These are phyloP conservation scores for Exutisphaerella laricina DNA, from an alignment of 2,329 filamentous ascomycete species.

Conservation along the genomic window DNA sequence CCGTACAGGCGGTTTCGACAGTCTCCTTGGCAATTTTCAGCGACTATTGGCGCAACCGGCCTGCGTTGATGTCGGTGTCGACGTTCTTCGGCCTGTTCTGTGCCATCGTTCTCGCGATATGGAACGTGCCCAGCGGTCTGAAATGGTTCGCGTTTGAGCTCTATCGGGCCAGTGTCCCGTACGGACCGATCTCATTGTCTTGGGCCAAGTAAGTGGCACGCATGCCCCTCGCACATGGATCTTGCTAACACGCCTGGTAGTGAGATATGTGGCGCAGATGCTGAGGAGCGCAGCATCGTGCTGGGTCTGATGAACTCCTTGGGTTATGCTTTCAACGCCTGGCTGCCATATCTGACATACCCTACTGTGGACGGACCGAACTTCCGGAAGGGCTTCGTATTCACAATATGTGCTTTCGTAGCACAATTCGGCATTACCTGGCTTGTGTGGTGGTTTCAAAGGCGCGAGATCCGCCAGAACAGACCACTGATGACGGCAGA, in stretches of 20 bases:
- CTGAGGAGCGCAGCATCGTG: slow-evolving; percentile 63
- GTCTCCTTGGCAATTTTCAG: slow-evolving; percentile 50
- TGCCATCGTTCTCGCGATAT: slow-evolving; percentile 30
- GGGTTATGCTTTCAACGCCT: slow-evolving; percentile 64
- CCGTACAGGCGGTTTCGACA: slow-evolving; percentile 54
- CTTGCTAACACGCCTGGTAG: slow-evolving; percentile 11
- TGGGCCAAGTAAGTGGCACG: slow-evolving; percentile 41
- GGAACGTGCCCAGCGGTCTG: slow-evolving; percentile 28
- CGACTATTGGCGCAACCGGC: slow-evolving; percentile 20
- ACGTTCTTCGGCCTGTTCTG: slow-evolving; percentile 22
- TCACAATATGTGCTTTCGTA: slow-evolving; percentile 18
- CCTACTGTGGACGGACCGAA: slow-evolving; percentile 19
- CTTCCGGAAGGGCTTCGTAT: slow-evolving; percentile 26
- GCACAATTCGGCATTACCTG: slow-evolving; percentile 23
- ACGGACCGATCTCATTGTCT: slow-evolving; percentile 33
- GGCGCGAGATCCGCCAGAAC: slow-evolving; percentile 18
- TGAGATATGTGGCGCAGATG: slow-evolving; percentile 51
- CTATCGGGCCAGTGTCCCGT: slow-evolving; percentile 29
- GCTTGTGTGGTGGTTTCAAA: slow-evolving; percentile 21
- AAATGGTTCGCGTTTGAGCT: slow-evolving; percentile 34
- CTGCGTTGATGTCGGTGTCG: slow-evolving; percentile 20
- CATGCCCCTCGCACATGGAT: neutral
- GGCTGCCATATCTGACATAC: slow-evolving; percentile 52
- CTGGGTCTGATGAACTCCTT: slow-evolving; percentile 63
- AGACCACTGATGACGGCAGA: slow-evolving; percentile 9